Evolutionary conservation across 768 basidiomycete species (phyloP).

Genomic region (Nidula microcarpa): DNA sequence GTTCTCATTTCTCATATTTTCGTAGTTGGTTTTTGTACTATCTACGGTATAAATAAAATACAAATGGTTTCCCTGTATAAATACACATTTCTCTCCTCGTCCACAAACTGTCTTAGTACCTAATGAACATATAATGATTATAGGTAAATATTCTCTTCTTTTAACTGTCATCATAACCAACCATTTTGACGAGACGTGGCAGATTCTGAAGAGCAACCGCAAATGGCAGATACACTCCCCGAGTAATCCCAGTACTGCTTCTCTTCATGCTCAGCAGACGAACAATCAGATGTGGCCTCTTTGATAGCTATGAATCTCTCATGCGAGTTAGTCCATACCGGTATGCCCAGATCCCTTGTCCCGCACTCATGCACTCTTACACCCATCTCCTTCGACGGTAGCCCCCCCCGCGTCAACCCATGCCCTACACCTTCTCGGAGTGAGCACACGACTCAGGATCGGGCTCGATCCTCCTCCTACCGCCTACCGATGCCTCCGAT

Average conservation of each 20-base stretch:
- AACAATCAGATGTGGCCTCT: neutral
- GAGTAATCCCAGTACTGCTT: neutral
- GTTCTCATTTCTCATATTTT: too few species aligned
- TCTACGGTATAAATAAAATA: too few species aligned
- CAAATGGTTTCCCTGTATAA: too few species aligned
- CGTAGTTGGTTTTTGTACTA: too few species aligned
- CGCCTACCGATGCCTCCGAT: constrained; percentile 18
- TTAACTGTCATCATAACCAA: too few species aligned
- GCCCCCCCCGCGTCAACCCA: constrained; percentile 11
- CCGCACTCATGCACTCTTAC: neutral
- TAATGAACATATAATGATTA: too few species aligned
- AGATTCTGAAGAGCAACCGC: neutral
- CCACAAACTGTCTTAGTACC: too few species aligned
- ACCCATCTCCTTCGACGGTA: neutral
- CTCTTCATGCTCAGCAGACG: neutral
- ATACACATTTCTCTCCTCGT: too few species aligned
- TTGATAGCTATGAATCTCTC: neutral
- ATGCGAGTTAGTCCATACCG: neutral
- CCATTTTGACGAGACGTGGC: too few species aligned
- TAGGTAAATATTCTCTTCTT: too few species aligned
- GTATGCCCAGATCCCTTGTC: neutral
- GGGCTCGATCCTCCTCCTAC: constrained; percentile 30
- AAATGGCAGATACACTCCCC: neutral
- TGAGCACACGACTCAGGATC: constrained; percentile 21
- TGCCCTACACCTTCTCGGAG: constrained; percentile 34